A percentile compares a stretch with the other conserved stretches of the same genome.
Conservation (phyloP, 805 yeast species). For the Kazachstania africana region DNA sequence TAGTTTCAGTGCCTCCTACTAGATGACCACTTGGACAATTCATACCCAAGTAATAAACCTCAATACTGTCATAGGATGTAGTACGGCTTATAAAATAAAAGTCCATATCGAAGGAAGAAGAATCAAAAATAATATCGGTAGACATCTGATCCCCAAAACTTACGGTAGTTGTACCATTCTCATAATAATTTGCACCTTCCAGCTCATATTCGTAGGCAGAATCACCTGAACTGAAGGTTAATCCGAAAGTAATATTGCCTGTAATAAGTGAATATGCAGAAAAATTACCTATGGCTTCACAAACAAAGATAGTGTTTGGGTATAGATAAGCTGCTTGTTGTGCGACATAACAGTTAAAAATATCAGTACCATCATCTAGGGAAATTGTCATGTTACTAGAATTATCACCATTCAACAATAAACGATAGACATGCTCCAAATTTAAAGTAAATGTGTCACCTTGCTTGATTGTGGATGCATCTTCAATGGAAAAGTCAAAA, state of each 20-base stretch:
- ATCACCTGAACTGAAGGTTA: slow-evolving; percentile 28
- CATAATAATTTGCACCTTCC: slow-evolving; percentile 21
- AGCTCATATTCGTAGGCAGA: slow-evolving; percentile 22
- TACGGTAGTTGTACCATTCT: slow-evolving; percentile 20
- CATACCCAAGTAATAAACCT: slow-evolving; percentile 26
- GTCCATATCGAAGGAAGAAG: slow-evolving; percentile 7
- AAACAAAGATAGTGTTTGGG: slow-evolving; percentile 21
- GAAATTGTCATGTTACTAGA: slow-evolving; percentile 10
- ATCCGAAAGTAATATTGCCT: slow-evolving; percentile 23
- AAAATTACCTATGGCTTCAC: slow-evolving; percentile 17
- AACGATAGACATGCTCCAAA: slow-evolving; percentile 26
- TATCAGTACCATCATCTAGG: slow-evolving; percentile 17
- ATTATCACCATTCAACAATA: slow-evolving; percentile 21
- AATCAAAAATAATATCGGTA: slow-evolving; percentile 20
- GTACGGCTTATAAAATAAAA: slow-evolving; percentile 21
- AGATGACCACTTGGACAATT: slow-evolving; percentile 23
- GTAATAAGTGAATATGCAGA: slow-evolving; percentile 10
- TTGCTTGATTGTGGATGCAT: slow-evolving; percentile 7
- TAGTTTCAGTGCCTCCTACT: slow-evolving; percentile 18
- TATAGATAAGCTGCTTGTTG: slow-evolving; percentile 27
- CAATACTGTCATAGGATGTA: slow-evolving; percentile 24
- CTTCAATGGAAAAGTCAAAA: slow-evolving; percentile 18
- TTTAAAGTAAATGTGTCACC: slow-evolving; percentile 21
- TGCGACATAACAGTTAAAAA: slow-evolving; percentile 23
- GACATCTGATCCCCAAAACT: slow-evolving; percentile 17